phyloP scores from a whole-genome alignment of 2,329 filamentous ascomycete genomes.

The Fusarium oligoseptatum region DNA sequence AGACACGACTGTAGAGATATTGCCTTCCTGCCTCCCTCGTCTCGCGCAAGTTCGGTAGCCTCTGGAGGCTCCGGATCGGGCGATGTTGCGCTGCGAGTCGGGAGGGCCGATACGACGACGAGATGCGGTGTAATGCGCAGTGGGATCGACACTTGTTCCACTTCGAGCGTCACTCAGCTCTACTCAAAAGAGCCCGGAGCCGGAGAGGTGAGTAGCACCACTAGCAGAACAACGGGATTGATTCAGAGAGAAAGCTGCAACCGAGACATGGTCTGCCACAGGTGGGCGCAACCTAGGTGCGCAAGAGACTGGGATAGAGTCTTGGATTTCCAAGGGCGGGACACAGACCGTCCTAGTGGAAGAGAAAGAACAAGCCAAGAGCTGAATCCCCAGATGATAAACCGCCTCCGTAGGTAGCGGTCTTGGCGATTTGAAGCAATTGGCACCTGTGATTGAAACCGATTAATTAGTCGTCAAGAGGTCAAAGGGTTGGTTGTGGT shows the following conservation, averaged over 20 bases:
- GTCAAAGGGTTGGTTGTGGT: conserved; percentile 15
- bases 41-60: conserved; percentile 29
- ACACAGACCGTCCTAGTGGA: not conserved
- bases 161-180: conserved; percentile 34
- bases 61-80: conserved; percentile 39
- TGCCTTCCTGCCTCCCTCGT: not conserved
- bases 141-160: conserved; percentile 40
- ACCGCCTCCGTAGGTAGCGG: not conserved
- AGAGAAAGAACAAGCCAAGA: not conserved
- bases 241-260: conserved; percentile 41
- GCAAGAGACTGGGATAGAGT: conserved; percentile 13
- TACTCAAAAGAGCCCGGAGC: conserved; percentile 14
- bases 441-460: not conserved
- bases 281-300: conserved; percentile 23
- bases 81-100: conserved; percentile 34
- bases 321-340: not conserved
- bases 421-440: conserved; percentile 6
- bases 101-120: conserved; percentile 32
- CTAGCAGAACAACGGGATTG: conserved; percentile 16
- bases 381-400: not conserved
- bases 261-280: conserved; percentile 57
- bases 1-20: conserved; percentile 14
- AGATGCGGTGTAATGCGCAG: conserved; percentile 43
- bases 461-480: conserved; percentile 13
- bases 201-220: conserved; percentile 12